Evolutionary conservation across 2,329 filamentous ascomycete genomes (phyloP).

Genomic region (Fusarium secorum): DNA sequence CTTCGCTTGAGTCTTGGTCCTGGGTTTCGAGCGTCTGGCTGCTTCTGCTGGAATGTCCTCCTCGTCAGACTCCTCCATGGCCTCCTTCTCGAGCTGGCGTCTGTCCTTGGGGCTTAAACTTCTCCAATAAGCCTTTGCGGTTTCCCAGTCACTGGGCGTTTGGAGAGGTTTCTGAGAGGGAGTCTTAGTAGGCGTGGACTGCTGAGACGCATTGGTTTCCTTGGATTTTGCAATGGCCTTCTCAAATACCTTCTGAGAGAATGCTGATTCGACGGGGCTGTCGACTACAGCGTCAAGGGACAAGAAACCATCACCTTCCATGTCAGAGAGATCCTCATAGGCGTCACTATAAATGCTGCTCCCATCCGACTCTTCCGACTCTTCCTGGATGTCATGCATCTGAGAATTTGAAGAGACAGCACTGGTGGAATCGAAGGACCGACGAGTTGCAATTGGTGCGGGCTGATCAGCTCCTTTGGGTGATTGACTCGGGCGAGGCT

Average conservation of each 20-base stretch:
- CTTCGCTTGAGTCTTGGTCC: conserved; percentile 51
- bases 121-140: conserved; percentile 74
- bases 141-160: conserved; percentile 66
- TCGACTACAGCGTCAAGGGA: conserved; percentile 77
- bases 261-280: conserved; percentile 53
- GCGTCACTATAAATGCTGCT: conserved; percentile 78
- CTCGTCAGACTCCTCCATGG: conserved; percentile 60
- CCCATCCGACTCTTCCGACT: conserved; percentile 57
- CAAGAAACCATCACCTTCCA: conserved; percentile 71
- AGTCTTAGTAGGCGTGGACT: neutral
- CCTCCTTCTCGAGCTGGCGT: conserved; percentile 67
- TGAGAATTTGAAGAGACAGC: conserved; percentile 26
- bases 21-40: conserved; percentile 32
- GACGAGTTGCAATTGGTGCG: conserved; percentile 19
- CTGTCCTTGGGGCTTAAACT: conserved; percentile 69
- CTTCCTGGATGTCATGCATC: conserved; percentile 49
- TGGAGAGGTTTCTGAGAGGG: neutral
- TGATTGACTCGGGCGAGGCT: neutral
- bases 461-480: neutral
- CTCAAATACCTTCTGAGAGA: conserved; percentile 37
- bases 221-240: conserved; percentile 37
- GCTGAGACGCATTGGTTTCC: conserved; percentile 8
- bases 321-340: conserved; percentile 74
- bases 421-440: conserved; percentile 30
- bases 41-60: conserved; percentile 51